These are phyloP conservation scores for Xanthoconium separans DNA, from an alignment of 1,284 basidiomycete genomes.

Conservation along the genomic window DNA sequence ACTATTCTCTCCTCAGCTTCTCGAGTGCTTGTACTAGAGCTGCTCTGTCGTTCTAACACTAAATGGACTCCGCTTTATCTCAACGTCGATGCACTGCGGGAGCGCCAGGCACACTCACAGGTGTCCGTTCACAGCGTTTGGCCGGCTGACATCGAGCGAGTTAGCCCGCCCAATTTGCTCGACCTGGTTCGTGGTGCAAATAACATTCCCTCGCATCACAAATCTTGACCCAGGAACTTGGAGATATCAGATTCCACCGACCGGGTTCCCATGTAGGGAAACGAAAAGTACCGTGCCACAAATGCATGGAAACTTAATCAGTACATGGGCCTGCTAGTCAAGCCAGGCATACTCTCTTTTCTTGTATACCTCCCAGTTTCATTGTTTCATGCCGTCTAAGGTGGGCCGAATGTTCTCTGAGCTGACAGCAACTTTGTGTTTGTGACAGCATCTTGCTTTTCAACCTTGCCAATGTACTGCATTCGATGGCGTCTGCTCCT, in stretches of 20 bases:
- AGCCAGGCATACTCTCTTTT: slow-evolving; percentile 9
- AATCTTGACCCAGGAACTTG: slow-evolving; percentile 78
- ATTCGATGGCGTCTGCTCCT: background rate
- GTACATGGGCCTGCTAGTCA: slow-evolving; percentile 2
- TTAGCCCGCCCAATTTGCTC: slow-evolving; percentile 46
- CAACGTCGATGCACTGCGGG: slow-evolving; percentile 76
- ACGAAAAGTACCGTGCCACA: background rate
- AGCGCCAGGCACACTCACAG: slow-evolving; percentile 47
- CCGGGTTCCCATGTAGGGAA: slow-evolving; percentile 69
- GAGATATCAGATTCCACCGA: slow-evolving; percentile 85
- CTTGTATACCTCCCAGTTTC: slow-evolving; percentile 3
- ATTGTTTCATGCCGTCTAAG: too few species aligned
- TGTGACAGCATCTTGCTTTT: background rate
- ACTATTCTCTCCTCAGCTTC: slow-evolving; percentile 65
- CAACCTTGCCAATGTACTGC: background rate
- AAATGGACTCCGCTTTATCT: slow-evolving; percentile 91
- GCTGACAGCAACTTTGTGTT: background rate
- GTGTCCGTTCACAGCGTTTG: slow-evolving; percentile 61
- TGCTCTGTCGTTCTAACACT: slow-evolving; percentile 69
- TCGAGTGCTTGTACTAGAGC: slow-evolving; percentile 85
- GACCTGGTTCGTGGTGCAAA: slow-evolving; percentile 47
- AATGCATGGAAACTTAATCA: slow-evolving; percentile 1
- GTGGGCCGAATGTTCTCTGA: too few species aligned
- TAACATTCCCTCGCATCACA: slow-evolving; percentile 41
- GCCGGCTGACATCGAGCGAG: slow-evolving; percentile 49